Evolutionary conservation across 75 land plant species (phyloP), one percentile per base, ranked within the genome.

Genomic region (Cunninghamia lanceolata): DNA sequence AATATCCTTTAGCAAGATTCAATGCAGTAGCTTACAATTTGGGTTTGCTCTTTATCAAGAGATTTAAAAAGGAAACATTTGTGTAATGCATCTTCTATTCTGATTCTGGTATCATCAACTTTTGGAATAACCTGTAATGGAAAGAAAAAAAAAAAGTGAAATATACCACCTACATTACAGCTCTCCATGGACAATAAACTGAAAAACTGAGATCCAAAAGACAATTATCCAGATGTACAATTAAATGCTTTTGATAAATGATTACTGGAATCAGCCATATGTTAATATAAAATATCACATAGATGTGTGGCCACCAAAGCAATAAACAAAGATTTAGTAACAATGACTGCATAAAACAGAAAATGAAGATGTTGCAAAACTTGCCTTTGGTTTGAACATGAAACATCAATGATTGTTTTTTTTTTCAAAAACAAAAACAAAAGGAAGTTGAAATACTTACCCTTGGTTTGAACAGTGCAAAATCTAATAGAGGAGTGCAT

Each of bases 31-130:
- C 66, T 21, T 86, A 91, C 92, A 84, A 82, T 91, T 46, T 42
- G 35, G 4, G 86, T 81, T 84, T 91, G 92, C 40, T 91, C 92
- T 56, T 86, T 84, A 70, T 91, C 92, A 83, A 91, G 91, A 56
- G 82, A 85, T 85, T 86, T 89, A 63, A 89, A 91, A 16, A 91
- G 40, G 28, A 86, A 89, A 52, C 87, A 89, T 25, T 89, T 89
- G 39, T 89, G 86, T 42, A 91, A 84, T 34, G 88, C 88, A 7
- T 73, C 34, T 30, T 85, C 56, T n/a, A 91, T 89, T 13, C 90
- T 83, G 11, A 53, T 52, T 30, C 81, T 88, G 17, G 90, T 84
- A 2, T 86, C 92, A 34, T 86, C 76, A 35, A 54, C 84, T 56
- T 91, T 91, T 35, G 81, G 86, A 73, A 91, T 78, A 21, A 88